Evolutionary conservation across 106 monocot genomes (phyloP).

Genomic region (Alisma plantagoaquatica): DNA sequence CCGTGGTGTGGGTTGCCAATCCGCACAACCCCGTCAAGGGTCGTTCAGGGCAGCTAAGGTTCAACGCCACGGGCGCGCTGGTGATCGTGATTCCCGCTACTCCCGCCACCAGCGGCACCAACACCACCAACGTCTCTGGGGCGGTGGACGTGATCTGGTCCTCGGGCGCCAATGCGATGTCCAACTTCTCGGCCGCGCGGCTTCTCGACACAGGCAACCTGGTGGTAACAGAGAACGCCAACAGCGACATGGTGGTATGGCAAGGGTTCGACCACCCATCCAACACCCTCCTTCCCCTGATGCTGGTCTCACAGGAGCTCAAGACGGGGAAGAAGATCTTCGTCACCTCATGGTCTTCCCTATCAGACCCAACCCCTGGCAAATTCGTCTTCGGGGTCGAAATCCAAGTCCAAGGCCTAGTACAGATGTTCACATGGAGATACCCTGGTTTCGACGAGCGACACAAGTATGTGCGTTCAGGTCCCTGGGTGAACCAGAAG

Average conservation of each 20-base stretch:
- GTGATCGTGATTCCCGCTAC: too few relatives aligned
- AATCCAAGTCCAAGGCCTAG: background rate
- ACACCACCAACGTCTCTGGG: too few relatives aligned
- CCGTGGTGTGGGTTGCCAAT: constrained; percentile 5
- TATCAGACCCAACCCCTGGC: constrained; percentile 19
- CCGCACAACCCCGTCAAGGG: background rate
- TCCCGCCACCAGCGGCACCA: too few relatives aligned
- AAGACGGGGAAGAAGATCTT: background rate
- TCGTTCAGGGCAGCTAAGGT: background rate
- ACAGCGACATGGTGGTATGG: constrained; percentile 4
- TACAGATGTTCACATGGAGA: background rate
- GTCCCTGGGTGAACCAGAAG: constrained; percentile 11
- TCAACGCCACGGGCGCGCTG: background rate
- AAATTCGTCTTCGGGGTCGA: background rate
- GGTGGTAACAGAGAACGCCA: background rate
- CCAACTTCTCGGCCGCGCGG: background rate
- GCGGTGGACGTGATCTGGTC: background rate
- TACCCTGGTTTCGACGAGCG: background rate
- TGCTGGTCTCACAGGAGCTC: constrained; percentile 3
- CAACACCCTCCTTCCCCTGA: constrained; percentile 12
- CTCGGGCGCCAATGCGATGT: background rate
- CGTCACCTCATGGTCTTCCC: constrained; percentile 11
- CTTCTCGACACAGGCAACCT: constrained; percentile 6
- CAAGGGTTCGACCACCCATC: constrained; percentile 35
- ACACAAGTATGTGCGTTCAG: constrained; percentile 11